Evolutionary conservation across 2,329 filamentous ascomycete genomes (phyloP).

Genomic region (Talaromyces rugulosus): DNA sequence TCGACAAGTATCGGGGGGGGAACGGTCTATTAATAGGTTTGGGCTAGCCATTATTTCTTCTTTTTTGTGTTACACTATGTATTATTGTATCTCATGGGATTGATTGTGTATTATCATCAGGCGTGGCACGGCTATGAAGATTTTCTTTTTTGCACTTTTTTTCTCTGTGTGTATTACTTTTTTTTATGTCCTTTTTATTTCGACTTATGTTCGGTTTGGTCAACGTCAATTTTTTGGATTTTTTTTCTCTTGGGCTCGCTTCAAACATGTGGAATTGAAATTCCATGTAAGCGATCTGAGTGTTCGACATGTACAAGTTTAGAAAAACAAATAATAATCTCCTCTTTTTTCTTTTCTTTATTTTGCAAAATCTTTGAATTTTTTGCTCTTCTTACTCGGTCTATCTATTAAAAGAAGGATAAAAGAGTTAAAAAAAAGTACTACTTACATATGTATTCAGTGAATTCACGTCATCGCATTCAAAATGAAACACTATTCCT

Average conservation of each 20-base stretch:
- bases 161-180: background rate
- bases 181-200: background rate
- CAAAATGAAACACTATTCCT: background rate
- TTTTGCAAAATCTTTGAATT: background rate
- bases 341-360: constrained; percentile 1
- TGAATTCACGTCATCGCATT: background rate
- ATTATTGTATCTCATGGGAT: background rate
- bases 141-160: background rate
- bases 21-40: background rate
- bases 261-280: background rate
- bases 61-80: background rate
- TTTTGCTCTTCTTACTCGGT: background rate
- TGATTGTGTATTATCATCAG: background rate
- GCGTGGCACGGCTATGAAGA: background rate
- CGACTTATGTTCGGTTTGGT: background rate
- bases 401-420: background rate
- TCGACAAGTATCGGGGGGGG: background rate
- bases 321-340: constrained; percentile 10
- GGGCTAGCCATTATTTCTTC: background rate
- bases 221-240: background rate
- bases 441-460: background rate
- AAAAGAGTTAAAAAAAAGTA: background rate
- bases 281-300: background rate
- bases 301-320: background rate
- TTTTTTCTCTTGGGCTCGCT: background rate